Base-by-base conservation (phyloP, 2,329 filamentous ascomycete genomes). In the Cryphonectria carpinicola region DNA sequence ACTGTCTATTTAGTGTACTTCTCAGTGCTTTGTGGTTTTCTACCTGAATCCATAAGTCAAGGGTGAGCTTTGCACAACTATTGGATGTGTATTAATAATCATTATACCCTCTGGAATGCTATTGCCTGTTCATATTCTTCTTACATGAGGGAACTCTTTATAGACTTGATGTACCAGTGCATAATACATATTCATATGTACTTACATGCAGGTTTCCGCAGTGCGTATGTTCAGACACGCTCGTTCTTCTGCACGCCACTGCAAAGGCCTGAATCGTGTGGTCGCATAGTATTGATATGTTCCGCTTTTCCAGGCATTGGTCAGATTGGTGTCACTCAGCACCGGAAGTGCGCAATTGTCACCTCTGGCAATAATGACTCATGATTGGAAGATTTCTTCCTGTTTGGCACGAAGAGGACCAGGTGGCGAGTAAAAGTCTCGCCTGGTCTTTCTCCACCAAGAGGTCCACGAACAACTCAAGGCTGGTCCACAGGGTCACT, bases 401-500 rank as follows among this genome's bases (percentile, higher is more conserved):
- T 28, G n/a, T 56, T n/a, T 56, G 22, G 11, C 10, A 56, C 11
- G n/a, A 28, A 28, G n/a, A 54, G 11, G 11, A 28, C 4, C 11
- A 56, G 14, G 11, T 56, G 13, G 52, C n/a, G 52, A 28, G 10
- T 5, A 17, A 6, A n/a, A 25, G n/a, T 19, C 25, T 56, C 11
- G 4, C 11, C 11, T 56, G 10, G 19, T 25, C n/a, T 25, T n/a
- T 14, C 52, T 28, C 25, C 52, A 28, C 52, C 52, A 28, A 10
- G 13, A 28, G 52, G 25, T 56, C 52, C 52, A 56, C 52, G 52
- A 25, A 56, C 25, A 56, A 28, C 46, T 58, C 54, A 32, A 32
- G 54, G 54, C 54, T 32, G 54, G 14, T 17, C 54, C 54, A 61
- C 35, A 61, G 58, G 58, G 58, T 32, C 58, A 61, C 58, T 37